Evolutionary conservation across 192 early-diverging fungal species (phyloP), one percentile per base, ranked within the genome.

Genomic region (Polychytrium aggregatum): DNA sequence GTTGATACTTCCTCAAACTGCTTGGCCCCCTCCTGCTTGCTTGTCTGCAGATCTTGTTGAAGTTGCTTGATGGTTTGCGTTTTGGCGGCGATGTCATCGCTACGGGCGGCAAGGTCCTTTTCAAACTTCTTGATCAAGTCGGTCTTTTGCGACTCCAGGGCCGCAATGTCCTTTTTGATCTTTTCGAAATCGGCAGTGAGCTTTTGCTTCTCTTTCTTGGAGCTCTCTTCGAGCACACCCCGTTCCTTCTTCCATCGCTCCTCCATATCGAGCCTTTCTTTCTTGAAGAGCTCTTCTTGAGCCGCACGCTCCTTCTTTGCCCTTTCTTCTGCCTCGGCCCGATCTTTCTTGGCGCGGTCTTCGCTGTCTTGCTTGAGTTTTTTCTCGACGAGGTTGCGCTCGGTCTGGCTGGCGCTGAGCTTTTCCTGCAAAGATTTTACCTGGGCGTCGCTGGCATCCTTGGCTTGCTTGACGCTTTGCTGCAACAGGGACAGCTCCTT

Each of bases 101-200:
- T 46, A 26, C 64, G 63, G 10, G 49, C 20, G 20, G 56, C 47
- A 2, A 70, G 46, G 5, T 70, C 68, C 51, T 63, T 67, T 36
- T 74, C 67, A 26, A 60, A 53, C 43, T 63, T 63, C 35, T 60
- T 62, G 26, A 58, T 44, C 30, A 62, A 52, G 17, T 73, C 71
- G 13, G 37, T 14, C 27, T 60, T 59, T 21, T 45, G 29, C 4
- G 34, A 17, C 7, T 65, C n/a, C n/a, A n/a, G n/a, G n/a, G n/a
- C n/a, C 6, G 45, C 59, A 11, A 56, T 26, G 43, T 68, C 71
- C 29, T 73, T 73, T 39, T 66, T 65, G n/a, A 44, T 33, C 42
- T 66, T 68, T 20, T 73, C 71, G 27, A 56, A 52, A n/a, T 73
- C 71, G 4, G 37, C 41, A n/a, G 36, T 33, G 14, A 60, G 21